Evolutionary conservation across 305 asterid species (phyloP).

Genomic region (Solanum hybrid): DNA sequence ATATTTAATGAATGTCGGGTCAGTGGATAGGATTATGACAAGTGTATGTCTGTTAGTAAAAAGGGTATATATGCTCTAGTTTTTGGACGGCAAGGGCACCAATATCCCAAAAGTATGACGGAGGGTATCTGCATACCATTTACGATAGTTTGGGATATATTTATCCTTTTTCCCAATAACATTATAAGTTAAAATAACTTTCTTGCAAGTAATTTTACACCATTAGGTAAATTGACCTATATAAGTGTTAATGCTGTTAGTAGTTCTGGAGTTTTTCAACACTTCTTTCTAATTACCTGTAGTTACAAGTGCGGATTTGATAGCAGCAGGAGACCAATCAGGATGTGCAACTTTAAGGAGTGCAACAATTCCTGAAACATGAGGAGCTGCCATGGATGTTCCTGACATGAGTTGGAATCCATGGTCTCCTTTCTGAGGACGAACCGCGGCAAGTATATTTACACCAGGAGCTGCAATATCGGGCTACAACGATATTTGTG

Average conservation of each 20-base stretch:
- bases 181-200: neutral
- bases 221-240: neutral
- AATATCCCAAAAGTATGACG: no score
- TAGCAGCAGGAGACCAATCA: neutral
- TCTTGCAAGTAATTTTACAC: neutral
- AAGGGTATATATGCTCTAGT: no score
- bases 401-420: neutral
- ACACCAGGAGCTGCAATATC: neutral
- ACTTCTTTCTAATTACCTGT: neutral
- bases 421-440: neutral
- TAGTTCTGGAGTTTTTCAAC: neutral
- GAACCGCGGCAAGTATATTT: neutral
- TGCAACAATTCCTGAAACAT: neutral
- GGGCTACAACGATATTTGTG: neutral
- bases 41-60: no score
- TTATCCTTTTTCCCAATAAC: no score
- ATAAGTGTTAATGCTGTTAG: neutral
- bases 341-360: neutral
- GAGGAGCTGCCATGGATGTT: neutral
- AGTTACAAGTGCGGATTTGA: neutral
- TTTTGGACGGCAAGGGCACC: no score
- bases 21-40: no score
- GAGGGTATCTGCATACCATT: no score
- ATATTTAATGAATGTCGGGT: no score
- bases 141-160: no score